Conservation (phyloP, 495 filamentous ascomycete species). For the Ramalina intermedia region DNA sequence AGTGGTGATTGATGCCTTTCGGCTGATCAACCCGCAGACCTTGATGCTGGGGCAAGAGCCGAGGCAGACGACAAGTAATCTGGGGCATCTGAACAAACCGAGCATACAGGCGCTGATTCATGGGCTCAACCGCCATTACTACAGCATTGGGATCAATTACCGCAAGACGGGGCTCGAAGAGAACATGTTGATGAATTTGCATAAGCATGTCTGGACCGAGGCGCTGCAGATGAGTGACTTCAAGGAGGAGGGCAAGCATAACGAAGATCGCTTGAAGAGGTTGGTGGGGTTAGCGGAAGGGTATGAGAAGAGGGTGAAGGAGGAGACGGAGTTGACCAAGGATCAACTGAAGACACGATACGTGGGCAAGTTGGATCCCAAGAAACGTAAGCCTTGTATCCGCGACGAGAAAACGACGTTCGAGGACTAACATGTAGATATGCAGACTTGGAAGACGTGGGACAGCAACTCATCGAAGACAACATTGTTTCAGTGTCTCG, state of each 20-base stretch:
- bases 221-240: conserved; percentile 96
- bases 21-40: conserved; percentile 96
- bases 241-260: conserved; percentile 63
- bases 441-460: conserved; percentile 79
- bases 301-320: conserved; percentile 97
- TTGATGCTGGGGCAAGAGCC: conserved; percentile 97
- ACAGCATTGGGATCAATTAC: conserved; percentile 96
- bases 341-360: conserved; percentile 98
- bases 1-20: conserved; percentile 98
- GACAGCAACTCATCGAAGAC: conserved; percentile 92
- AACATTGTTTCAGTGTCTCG: conserved; percentile 93
- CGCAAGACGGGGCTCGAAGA: conserved; percentile 95
- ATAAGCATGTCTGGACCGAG: conserved; percentile 99
- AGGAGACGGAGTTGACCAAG: conserved; percentile 92
- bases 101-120: conserved; percentile 99
- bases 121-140: conserved; percentile 95
- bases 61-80: conserved; percentile 93
- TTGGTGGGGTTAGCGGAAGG: conserved; percentile 84
- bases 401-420: neutral
- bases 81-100: conserved; percentile 96
- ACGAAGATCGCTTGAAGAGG: conserved; percentile 71
- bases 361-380: conserved; percentile 95
- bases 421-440: conserved; percentile 12
- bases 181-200: conserved; percentile 99
- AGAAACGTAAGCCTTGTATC: conserved; percentile 57